Conservation (phyloP, 2,329 filamentous ascomycete genomes). For the Fusarium cyanostomum region DNA sequence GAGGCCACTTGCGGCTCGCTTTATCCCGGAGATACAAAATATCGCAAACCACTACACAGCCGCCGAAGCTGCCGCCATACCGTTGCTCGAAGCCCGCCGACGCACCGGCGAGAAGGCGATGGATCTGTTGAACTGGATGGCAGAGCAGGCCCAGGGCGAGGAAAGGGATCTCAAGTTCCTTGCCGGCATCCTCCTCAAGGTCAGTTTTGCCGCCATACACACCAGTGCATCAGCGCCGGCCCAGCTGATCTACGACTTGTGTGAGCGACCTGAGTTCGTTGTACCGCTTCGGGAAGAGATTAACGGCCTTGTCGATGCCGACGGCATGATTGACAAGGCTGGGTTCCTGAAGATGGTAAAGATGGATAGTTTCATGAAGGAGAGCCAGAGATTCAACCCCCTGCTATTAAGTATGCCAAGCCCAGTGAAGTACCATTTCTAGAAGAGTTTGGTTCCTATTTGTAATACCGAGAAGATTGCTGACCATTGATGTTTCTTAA, state of each 20-base stretch:
- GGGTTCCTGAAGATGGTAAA: slow-evolving; percentile 47
- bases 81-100: background rate
- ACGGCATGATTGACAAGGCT: background rate
- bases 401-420: slow-evolving; percentile 51
- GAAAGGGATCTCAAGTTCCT: slow-evolving; percentile 35
- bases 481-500: too few relatives aligned
- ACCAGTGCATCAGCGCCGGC: slow-evolving; percentile 40
- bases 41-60: background rate
- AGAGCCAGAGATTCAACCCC: slow-evolving; percentile 48
- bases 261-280: slow-evolving; percentile 40
- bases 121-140: slow-evolving; percentile 37
- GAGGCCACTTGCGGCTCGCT: background rate
- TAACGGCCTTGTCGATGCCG: background rate
- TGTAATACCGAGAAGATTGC: too few relatives aligned
- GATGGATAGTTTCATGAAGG: slow-evolving; percentile 58
- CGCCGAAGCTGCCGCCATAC: background rate
- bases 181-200: slow-evolving; percentile 40
- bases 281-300: slow-evolving; percentile 53
- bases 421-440: too few relatives aligned
- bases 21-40: background rate
- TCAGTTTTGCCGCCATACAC: slow-evolving; percentile 45
- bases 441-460: too few relatives aligned
- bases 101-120: background rate
- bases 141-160: slow-evolving; percentile 28
- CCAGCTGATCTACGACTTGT: slow-evolving; percentile 44